Conservation (phyloP, 257 asterid species). For the Solanum appendiculatum region DNA sequence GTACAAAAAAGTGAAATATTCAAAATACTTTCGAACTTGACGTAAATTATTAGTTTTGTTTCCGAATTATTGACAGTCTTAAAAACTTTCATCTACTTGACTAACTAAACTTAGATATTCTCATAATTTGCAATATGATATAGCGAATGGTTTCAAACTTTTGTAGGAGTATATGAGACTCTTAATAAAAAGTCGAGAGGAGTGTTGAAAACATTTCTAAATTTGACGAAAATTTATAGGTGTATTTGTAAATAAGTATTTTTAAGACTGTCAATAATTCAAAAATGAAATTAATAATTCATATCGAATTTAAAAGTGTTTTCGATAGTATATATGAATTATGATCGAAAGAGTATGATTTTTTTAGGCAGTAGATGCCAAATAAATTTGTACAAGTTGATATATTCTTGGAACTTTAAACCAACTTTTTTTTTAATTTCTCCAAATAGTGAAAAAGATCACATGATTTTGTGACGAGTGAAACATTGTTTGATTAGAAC, state of each 20-base stretch:
- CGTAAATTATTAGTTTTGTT: no score
- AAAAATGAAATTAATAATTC: no score
- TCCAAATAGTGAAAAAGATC: neutral
- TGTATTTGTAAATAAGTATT: no score
- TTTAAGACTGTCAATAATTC: no score
- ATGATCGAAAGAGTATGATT: neutral
- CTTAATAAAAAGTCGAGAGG: no score
- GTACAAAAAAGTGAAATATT: neutral
- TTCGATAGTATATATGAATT: no score
- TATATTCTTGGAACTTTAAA: neutral
- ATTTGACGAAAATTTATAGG: no score
- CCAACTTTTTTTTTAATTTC: neutral
- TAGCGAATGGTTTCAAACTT: neutral
- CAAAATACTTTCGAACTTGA: no score
- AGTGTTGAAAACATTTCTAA: no score
- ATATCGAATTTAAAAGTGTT: no score
- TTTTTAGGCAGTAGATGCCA: neutral
- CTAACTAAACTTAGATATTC: fast-evolving
- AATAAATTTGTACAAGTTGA: neutral
- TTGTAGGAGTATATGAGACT: no score
- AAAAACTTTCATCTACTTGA: no score
- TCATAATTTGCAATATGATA: neutral
- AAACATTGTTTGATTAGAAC: neutral
- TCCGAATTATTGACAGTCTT: neutral
- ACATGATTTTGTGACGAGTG: neutral